phyloP scores from a whole-genome alignment of 495 filamentous ascomycete species.

The Glarea lozoyensis region DNA sequence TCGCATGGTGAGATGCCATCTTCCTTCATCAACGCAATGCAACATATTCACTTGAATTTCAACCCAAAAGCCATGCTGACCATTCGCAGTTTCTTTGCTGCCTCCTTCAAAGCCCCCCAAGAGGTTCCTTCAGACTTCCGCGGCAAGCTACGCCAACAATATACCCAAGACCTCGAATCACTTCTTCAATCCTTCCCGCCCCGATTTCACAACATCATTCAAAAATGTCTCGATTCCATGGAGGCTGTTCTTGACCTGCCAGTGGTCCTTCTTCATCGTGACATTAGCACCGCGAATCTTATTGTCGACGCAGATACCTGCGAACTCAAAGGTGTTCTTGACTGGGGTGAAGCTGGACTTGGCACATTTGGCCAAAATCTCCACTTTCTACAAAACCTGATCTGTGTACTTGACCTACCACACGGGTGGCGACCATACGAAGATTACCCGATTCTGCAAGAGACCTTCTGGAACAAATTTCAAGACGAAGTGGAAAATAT shows the following conservation, averaged over 20 bases:
- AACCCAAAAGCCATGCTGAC: not conserved
- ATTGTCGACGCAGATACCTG: constrained; percentile 27
- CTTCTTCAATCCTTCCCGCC: constrained; percentile 24
- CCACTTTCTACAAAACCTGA: constrained; percentile 27
- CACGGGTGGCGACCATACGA: constrained; percentile 29
- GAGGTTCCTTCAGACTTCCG: constrained; percentile 20
- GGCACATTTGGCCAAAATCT: constrained; percentile 32
- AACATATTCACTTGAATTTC: too few species aligned
- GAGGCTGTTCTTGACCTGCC: constrained; percentile 28
- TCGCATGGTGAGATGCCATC: constrained; percentile 21
- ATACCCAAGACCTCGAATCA: constrained; percentile 22
- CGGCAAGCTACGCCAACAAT: constrained; percentile 17
- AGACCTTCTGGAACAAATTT: constrained; percentile 30
- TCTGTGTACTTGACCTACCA: constrained; percentile 24
- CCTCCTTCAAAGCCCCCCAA: constrained; percentile 27
- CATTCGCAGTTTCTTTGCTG: constrained; percentile 26
- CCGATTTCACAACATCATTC: constrained; percentile 30
- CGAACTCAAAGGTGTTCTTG: constrained; percentile 31
- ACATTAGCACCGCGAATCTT: constrained; percentile 30
- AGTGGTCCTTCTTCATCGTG: constrained; percentile 31
- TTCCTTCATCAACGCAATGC: not conserved
- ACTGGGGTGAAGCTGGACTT: constrained; percentile 33
- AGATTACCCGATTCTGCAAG: constrained; percentile 26
- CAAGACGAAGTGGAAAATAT: constrained; percentile 24
- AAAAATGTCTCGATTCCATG: constrained; percentile 22